These are phyloP conservation scores for Cytospora piceae DNA, from an alignment of 2,329 filamentous ascomycete genomes.

Conservation along the genomic window DNA sequence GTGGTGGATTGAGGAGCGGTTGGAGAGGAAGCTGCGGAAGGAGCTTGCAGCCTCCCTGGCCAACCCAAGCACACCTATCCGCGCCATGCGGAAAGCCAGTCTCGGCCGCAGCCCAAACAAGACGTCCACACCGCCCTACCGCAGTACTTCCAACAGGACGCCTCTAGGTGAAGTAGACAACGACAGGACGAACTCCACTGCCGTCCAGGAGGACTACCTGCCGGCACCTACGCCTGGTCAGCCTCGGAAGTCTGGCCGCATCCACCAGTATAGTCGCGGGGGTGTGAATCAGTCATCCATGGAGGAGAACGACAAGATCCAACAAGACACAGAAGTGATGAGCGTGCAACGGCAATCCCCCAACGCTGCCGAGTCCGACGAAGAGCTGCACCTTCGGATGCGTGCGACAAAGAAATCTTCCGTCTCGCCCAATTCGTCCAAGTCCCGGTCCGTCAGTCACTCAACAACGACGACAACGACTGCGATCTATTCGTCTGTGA, in stretches of 20 bases:
- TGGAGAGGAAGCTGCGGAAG: conserved; percentile 69
- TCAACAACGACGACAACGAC: conserved; percentile 67
- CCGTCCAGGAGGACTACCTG: conserved; percentile 84
- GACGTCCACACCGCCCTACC: conserved; percentile 83
- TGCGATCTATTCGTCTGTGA: conserved; percentile 61
- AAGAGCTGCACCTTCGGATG: conserved; percentile 80
- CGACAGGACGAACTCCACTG: conserved; percentile 65
- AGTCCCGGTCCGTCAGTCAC: conserved; percentile 73
- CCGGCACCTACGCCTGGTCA: conserved; percentile 95
- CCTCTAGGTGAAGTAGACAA: conserved; percentile 94
- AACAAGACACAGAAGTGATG: conserved; percentile 64
- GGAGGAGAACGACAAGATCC: conserved; percentile 56
- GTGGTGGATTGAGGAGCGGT: conserved; percentile 93
- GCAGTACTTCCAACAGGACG: conserved; percentile 72
- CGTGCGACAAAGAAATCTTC: conserved; percentile 68
- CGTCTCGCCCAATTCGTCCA: conserved; percentile 64
- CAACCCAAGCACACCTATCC: conserved; percentile 63
- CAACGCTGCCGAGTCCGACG: conserved; percentile 71
- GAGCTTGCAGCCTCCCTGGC: conserved; percentile 52
- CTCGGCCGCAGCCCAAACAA: conserved; percentile 65
- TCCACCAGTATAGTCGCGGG: conserved; percentile 69
- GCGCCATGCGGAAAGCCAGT: conserved; percentile 62
- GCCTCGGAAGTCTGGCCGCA: conserved; percentile 85
- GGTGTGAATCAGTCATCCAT: conserved; percentile 46
- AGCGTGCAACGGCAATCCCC: conserved; percentile 63